Evolutionary conservation across 768 basidiomycete species (phyloP).

Genomic region (Naganishia randhawae): DNA sequence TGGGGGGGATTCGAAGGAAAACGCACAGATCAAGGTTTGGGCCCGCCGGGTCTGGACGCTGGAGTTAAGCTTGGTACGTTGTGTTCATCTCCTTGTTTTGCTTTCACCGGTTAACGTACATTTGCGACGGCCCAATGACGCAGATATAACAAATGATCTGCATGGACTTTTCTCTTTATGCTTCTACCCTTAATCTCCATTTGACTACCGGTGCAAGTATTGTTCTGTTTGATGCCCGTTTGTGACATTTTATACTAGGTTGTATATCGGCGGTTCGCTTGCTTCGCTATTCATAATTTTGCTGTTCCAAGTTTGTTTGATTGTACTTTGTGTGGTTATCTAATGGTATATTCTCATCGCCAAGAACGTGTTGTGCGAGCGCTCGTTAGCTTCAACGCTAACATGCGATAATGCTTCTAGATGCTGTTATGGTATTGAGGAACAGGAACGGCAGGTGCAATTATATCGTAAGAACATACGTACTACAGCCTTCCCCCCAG

Average conservation of each 20-base stretch:
- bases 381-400: too few relatives aligned
- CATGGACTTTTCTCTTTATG: background rate
- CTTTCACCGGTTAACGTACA: background rate
- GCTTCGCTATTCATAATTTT: background rate
- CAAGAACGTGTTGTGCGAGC: too few relatives aligned
- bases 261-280: slow-evolving; percentile 6
- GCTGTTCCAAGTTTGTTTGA: background rate
- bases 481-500: background rate
- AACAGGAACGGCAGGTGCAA: background rate
- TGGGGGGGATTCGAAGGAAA: slow-evolving; percentile 54
- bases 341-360: too few relatives aligned
- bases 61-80: slow-evolving; percentile 80
- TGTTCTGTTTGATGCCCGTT: background rate
- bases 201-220: background rate
- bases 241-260: slow-evolving; percentile 3
- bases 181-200: background rate
- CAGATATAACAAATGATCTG: background rate
- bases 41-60: slow-evolving; percentile 97
- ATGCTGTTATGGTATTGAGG: too few relatives aligned
- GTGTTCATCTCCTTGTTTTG: background rate
- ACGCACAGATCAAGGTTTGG: slow-evolving; percentile 79
- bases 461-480: background rate
- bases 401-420: too few relatives aligned
- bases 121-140: background rate
- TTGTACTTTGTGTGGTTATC: too few relatives aligned